Conservation (phyloP, 306 rosid species). For the Rosa chinensis region DNA sequence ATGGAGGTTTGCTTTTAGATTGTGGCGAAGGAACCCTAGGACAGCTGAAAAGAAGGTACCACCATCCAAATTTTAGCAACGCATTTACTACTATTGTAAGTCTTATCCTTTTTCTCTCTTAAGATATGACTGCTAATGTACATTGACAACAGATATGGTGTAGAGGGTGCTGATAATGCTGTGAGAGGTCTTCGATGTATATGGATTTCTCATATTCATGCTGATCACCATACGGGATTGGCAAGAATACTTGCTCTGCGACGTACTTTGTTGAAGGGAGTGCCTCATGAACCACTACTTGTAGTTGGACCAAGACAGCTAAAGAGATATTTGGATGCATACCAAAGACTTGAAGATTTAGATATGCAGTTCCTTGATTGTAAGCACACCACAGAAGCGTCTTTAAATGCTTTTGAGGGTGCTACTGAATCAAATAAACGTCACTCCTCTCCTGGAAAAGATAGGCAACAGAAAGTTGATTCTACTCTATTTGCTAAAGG, state of each 20-base stretch:
- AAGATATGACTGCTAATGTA: conserved; percentile 17
- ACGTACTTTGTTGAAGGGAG: conserved; percentile 57
- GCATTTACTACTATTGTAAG: conserved; percentile 9
- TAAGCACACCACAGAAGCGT: conserved; percentile 54
- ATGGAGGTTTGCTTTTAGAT: conserved; percentile 85
- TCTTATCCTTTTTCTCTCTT: neutral
- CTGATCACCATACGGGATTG: conserved; percentile 93
- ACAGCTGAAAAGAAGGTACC: conserved; percentile 88
- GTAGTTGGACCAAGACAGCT: conserved; percentile 89
- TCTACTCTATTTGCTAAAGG: conserved; percentile 64
- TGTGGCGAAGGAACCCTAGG: conserved; percentile 96
- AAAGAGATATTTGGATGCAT: conserved; percentile 73
- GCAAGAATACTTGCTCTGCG: conserved; percentile 86
- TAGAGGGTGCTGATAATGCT: conserved; percentile 70
- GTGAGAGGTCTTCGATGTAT: conserved; percentile 70
- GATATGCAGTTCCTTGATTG: conserved; percentile 90
- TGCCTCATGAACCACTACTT: conserved; percentile 78
- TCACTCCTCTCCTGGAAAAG: conserved; percentile 27
- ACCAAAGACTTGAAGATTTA: conserved; percentile 86
- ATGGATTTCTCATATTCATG: conserved; percentile 97
- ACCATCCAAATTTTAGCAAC: conserved; percentile 4
- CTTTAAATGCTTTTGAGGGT: conserved; percentile 45
- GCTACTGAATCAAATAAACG: conserved; percentile 8
- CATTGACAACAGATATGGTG: conserved; percentile 70
- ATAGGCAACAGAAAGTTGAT: conserved; percentile 39